Evolutionary conservation across 1,284 basidiomycete genomes (phyloP), one percentile per base, ranked within the genome.

Genomic region (Tilletiaria anomala): DNA sequence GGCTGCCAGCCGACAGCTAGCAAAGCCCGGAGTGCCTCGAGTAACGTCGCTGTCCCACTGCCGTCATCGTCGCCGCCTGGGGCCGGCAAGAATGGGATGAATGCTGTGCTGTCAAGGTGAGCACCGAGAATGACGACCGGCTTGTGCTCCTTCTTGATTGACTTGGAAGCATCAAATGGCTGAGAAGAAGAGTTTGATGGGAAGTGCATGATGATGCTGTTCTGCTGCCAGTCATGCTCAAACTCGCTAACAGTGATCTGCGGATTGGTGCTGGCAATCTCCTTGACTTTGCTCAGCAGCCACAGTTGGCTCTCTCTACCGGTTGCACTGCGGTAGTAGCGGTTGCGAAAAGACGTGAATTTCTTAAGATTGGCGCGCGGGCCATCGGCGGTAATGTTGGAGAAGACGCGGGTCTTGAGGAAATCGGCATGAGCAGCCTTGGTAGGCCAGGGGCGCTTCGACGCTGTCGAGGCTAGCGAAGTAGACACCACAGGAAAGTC

Each of bases 141-240:
- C 68, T 56, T 52, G n/a, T 50, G 18, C 16, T 50, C 39, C 18
- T 47, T 42, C 43, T 39, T 54, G n/a, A n/a, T n/a, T n/a, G n/a
- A n/a, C n/a, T n/a, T n/a, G n/a, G n/a, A n/a, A n/a, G n/a, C n/a
- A n/a, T n/a, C n/a, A n/a, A n/a, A n/a, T n/a, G n/a, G n/a, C 35
- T 49, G 45, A 3, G 70, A 67, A 3, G 49, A 39, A 0, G 42
- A 10, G 24, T 59, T 48, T 32, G 42, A 22, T 10, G 45, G 42
- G 37, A 65, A 43, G 22, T 46, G 50, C 20, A 63, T 40, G 20
- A 80, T 83, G 59, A 97, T 82, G 35, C 78, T 77, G 70, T 84
- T 83, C 73, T 97, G 91, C 8, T 79, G 80, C 91, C 91, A 97
- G 1, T 78, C 69, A 67, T 97, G 91, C 45, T 73, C 53, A 65